A percentile compares a stretch with the other conserved stretches of the same genome.
These are phyloP conservation scores for Tuber magnatum DNA, from an alignment of 495 filamentous ascomycete genomes.

Conservation along the genomic window DNA sequence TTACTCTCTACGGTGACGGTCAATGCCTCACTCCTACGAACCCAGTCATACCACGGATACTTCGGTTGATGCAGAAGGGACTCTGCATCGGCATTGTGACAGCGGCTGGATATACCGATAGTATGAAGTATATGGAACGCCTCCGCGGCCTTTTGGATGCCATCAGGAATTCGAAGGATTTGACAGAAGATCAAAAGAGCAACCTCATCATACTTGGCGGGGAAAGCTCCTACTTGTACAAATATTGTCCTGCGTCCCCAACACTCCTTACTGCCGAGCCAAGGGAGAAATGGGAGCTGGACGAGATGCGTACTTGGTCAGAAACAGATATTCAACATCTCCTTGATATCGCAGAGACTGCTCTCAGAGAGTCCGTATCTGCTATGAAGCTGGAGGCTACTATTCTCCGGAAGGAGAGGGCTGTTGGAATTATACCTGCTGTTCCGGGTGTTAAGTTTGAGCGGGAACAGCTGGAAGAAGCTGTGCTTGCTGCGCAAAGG, in stretches of 20 bases:
- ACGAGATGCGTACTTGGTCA: slow-evolving; percentile 80
- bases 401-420: slow-evolving; percentile 82
- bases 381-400: slow-evolving; percentile 68
- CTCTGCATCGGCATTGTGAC: slow-evolving; percentile 79
- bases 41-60: slow-evolving; percentile 69
- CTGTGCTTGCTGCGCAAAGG: slow-evolving; percentile 86
- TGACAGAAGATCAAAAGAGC: slow-evolving; percentile 58
- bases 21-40: slow-evolving; percentile 63
- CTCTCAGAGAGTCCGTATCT: slow-evolving; percentile 67
- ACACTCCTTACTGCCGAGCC: slow-evolving; percentile 54
- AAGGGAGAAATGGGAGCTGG: slow-evolving; percentile 67
- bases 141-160: slow-evolving; percentile 78
- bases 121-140: slow-evolving; percentile 70
- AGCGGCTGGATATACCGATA: slow-evolving; percentile 89
- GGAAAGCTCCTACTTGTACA: slow-evolving; percentile 44
- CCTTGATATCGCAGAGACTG: slow-evolving; percentile 77
- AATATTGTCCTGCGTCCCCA: slow-evolving; percentile 53
- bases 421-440: slow-evolving; percentile 78
- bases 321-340: slow-evolving; percentile 69
- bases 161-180: slow-evolving; percentile 55
- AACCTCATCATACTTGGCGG: slow-evolving; percentile 88
- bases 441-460: slow-evolving; percentile 56
- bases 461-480: slow-evolving; percentile 89
- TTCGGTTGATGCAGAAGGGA: slow-evolving; percentile 55
- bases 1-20: slow-evolving; percentile 94